Conservation (phyloP, 163 green algal species). For the Coccomyxa subellipsoidea region DNA sequence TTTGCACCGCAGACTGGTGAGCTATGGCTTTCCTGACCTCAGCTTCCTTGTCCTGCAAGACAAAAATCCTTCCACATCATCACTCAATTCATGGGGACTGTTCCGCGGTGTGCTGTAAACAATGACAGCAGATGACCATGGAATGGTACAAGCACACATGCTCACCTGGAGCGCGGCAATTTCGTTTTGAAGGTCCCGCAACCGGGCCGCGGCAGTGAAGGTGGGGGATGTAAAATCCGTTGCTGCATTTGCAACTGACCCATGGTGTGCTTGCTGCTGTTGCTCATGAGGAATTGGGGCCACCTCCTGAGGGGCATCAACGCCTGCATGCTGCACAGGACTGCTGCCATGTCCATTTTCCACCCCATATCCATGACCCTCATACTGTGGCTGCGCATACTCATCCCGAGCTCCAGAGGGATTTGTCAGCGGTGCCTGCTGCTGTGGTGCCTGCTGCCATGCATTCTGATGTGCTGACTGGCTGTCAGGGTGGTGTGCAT, state of each 20-base stretch:
- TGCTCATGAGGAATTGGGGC: not conserved
- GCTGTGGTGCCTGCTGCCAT: not conserved
- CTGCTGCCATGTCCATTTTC: not conserved
- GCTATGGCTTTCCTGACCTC: not conserved
- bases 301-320: not conserved
- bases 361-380: not conserved
- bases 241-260: not conserved
- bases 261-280: not conserved
- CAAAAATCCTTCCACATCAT: too few relatives aligned
- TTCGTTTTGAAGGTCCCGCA: not conserved
- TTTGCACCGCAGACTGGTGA: not conserved
- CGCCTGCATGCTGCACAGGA: not conserved
- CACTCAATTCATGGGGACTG: too few relatives aligned
- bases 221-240: not conserved
- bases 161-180: not conserved
- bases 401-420: too few relatives aligned
- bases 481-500: not conserved
- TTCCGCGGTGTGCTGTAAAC: too few relatives aligned
- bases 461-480: not conserved
- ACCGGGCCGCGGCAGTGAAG: not conserved
- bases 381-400: not conserved
- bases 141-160: too few relatives aligned
- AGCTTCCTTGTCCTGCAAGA: not conserved
- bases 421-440: not conserved
- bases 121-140: too few relatives aligned